These are phyloP conservation scores for Trichoderma oligosporum DNA, from an alignment of 2,329 filamentous ascomycete genomes.

Conservation along the genomic window DNA sequence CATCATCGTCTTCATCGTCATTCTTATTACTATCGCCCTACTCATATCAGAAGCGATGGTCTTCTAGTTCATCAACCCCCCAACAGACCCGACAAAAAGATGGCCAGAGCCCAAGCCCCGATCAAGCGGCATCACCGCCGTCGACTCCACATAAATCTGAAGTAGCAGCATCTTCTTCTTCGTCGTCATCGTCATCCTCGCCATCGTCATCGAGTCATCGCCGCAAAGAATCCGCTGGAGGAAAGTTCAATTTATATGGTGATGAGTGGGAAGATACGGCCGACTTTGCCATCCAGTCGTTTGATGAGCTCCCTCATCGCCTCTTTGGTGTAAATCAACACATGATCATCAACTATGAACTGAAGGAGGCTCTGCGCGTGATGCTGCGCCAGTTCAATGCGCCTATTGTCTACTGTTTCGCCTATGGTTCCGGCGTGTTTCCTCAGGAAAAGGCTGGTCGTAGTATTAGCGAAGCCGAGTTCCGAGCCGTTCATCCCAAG, in stretches of 20 bases:
- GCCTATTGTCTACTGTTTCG: conserved; percentile 93
- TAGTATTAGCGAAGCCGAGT: conserved; percentile 52
- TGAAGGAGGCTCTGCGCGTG: conserved; percentile 83
- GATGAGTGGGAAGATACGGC: conserved; percentile 44
- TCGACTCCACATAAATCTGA: neutral
- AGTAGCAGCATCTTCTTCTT: neutral
- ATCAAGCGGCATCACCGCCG: neutral
- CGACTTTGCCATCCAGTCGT: conserved; percentile 42
- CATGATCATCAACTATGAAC: conserved; percentile 91
- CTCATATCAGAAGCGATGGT: conserved; percentile 22
- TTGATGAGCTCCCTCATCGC: conserved; percentile 44
- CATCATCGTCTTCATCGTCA: neutral
- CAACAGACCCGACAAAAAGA: neutral
- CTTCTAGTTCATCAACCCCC: conserved; percentile 22
- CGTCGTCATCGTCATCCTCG: neutral
- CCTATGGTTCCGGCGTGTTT: conserved; percentile 96
- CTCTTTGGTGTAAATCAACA: conserved; percentile 91
- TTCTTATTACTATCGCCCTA: neutral
- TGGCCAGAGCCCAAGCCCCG: neutral
- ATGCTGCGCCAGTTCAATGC: conserved; percentile 89
- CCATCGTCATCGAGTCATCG: conserved; percentile 1
- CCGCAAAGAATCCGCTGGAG: conserved; percentile 28
- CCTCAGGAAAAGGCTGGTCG: conserved; percentile 61
- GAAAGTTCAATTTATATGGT: conserved; percentile 37
- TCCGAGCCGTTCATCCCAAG: conserved; percentile 71